Conservation (phyloP, 176 grass and related monocot species). For the Typha latifolia region DNA sequence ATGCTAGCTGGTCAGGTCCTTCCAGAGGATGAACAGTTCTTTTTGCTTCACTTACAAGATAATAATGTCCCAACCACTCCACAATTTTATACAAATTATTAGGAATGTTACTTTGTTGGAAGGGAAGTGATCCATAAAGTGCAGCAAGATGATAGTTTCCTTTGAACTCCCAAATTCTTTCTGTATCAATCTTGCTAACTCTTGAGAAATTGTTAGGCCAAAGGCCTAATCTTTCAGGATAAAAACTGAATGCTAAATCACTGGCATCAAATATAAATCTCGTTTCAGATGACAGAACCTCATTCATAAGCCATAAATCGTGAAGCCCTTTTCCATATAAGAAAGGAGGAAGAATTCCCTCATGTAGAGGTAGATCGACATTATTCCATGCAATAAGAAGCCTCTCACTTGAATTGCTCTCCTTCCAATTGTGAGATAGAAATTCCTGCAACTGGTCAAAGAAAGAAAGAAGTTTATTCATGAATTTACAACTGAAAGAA, state of each 20-base stretch:
- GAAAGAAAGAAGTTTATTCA: constrained; percentile 9
- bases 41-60: constrained; percentile 39
- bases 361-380: constrained; percentile 30
- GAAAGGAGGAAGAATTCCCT: constrained; percentile 67
- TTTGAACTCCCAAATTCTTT: constrained; percentile 31
- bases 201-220: not conserved
- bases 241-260: constrained; percentile 36
- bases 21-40: not conserved
- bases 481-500: not conserved
- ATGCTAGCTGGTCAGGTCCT: not conserved
- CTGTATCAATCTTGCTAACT: not conserved
- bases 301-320: constrained; percentile 47
- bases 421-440: constrained; percentile 18
- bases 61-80: constrained; percentile 34
- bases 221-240: constrained; percentile 28
- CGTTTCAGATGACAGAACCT: constrained; percentile 64
- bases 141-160: constrained; percentile 52
- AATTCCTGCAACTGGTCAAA: constrained; percentile 43
- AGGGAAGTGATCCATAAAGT: constrained; percentile 58
- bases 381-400: constrained; percentile 73
- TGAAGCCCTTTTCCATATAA: constrained; percentile 50
- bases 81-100: constrained; percentile 36
- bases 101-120: constrained; percentile 4
- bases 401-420: constrained; percentile 20
- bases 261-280: constrained; percentile 56